A percentile compares a stretch with the other conserved stretches of the same genome.
These are phyloP conservation scores for Starmerella geochares DNA, from an alignment of 805 yeast species.

Conservation along the genomic window DNA sequence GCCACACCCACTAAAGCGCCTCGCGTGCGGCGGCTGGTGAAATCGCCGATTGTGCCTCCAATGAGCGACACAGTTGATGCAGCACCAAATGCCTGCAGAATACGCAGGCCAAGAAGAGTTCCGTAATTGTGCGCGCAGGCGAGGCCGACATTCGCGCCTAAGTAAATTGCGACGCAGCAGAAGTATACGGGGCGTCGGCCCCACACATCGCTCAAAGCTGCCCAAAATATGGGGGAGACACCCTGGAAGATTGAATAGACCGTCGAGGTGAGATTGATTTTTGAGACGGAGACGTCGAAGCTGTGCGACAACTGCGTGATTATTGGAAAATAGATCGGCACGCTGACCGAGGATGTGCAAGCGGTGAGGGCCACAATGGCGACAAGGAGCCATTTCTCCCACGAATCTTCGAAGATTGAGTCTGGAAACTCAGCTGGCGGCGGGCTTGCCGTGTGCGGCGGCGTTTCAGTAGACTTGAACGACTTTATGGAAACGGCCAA, in stretches of 20 bases:
- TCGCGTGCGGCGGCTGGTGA: slow-evolving; percentile 52
- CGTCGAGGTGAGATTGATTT: slow-evolving; percentile 62
- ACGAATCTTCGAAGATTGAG: slow-evolving; percentile 9
- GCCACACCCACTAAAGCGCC: slow-evolving; percentile 62
- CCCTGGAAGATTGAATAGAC: slow-evolving; percentile 72
- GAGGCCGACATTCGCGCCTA: slow-evolving; percentile 55
- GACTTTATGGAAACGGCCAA: neutral
- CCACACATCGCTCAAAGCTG: slow-evolving; percentile 54
- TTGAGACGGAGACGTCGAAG: slow-evolving; percentile 47
- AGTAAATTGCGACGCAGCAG: slow-evolving; percentile 44
- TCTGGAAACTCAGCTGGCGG: slow-evolving; percentile 14
- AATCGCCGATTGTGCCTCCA: slow-evolving; percentile 65
- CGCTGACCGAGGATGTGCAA: slow-evolving; percentile 48
- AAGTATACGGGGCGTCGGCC: slow-evolving; percentile 67
- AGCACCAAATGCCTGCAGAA: slow-evolving; percentile 68
- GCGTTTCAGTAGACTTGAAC: neutral
- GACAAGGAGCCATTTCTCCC: slow-evolving; percentile 21
- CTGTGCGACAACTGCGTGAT: slow-evolving; percentile 45
- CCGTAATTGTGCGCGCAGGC: slow-evolving; percentile 51
- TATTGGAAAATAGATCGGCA: slow-evolving; percentile 76
- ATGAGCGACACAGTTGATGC: slow-evolving; percentile 65
- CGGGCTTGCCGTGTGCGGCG: neutral
- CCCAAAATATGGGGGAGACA: slow-evolving; percentile 57
- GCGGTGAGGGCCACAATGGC: slow-evolving; percentile 13
- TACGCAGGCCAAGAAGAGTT: slow-evolving; percentile 53